Conservation (phyloP, 2,329 filamentous ascomycete species). For the Leptographium lundbergii region DNA sequence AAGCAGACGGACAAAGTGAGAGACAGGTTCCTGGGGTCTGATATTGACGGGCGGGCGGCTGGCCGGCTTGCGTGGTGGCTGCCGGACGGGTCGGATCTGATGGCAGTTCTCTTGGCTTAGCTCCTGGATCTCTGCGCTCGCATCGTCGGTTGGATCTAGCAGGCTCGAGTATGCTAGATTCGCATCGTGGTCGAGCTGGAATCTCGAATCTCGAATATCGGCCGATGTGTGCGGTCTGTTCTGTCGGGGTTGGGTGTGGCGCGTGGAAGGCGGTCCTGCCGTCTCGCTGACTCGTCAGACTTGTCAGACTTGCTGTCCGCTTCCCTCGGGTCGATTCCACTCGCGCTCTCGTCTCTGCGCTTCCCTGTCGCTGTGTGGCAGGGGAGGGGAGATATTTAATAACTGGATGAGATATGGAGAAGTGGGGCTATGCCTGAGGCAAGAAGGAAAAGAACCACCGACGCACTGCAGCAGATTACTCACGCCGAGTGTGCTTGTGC, state of each 20-base stretch:
- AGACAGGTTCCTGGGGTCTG: not conserved
- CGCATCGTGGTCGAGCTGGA: not conserved
- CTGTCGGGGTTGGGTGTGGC: not conserved
- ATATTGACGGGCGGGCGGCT: no score
- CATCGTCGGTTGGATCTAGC: not conserved
- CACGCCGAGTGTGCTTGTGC: not conserved
- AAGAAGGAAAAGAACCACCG: not conserved
- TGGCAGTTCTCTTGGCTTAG: not conserved
- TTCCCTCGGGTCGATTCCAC: not conserved
- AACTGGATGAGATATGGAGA: conserved; percentile 5
- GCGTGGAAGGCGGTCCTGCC: not conserved
- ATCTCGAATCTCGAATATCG: not conserved
- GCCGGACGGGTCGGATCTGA: not conserved
- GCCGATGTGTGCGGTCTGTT: not conserved
- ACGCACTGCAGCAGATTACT: not conserved
- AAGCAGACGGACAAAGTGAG: not conserved
- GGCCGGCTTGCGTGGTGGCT: not conserved
- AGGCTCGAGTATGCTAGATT: not conserved
- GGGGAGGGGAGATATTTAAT: conserved; percentile 6
- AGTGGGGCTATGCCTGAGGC: conserved; percentile 5
- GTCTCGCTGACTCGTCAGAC: not conserved
- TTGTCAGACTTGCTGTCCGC: not conserved
- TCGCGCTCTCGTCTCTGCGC: not conserved
- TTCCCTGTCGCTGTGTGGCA: not conserved
- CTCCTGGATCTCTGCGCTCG: not conserved